Evolutionary conservation across 306 rosid genomes (phyloP).

Genomic region (Trifolium fragiferum): DNA sequence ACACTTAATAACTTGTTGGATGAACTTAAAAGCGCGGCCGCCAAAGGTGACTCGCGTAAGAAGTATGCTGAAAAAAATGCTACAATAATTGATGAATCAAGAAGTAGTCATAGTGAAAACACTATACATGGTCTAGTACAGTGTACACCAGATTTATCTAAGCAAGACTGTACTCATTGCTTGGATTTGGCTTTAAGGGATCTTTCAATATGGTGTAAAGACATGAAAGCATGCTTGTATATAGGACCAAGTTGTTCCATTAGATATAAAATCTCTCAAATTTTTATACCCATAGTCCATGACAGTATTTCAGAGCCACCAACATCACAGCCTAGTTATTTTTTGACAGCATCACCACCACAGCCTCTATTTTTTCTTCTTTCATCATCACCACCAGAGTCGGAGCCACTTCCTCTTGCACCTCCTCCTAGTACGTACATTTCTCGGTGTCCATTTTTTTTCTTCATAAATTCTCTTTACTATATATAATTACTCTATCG

Average conservation of each 20-base stretch:
- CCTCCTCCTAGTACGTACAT: no score
- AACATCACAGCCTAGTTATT: no score
- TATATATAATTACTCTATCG: no score
- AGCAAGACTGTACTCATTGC: background rate
- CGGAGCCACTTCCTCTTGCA: no score
- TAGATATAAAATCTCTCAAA: background rate
- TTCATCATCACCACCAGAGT: no score
- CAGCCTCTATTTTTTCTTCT: no score
- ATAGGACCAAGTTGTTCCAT: background rate
- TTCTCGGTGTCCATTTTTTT: no score
- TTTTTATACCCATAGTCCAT: background rate
- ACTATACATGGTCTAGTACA: constrained; percentile 27
- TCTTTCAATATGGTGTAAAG: background rate
- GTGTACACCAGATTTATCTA: constrained; percentile 38
- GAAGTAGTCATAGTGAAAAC: background rate
- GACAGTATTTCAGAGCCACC: background rate
- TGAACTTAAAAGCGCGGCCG: constrained; percentile 22
- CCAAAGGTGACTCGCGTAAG: constrained; percentile 15
- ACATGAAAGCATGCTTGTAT: background rate
- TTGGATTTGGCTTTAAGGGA: background rate
- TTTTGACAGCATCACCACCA: no score
- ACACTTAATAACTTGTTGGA: background rate
- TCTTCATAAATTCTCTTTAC: no score
- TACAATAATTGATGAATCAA: background rate
- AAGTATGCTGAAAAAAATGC: constrained; percentile 34